Conservation (phyloP, 179 eudicot genomes). For the Corrigiola litoralis region DNA sequence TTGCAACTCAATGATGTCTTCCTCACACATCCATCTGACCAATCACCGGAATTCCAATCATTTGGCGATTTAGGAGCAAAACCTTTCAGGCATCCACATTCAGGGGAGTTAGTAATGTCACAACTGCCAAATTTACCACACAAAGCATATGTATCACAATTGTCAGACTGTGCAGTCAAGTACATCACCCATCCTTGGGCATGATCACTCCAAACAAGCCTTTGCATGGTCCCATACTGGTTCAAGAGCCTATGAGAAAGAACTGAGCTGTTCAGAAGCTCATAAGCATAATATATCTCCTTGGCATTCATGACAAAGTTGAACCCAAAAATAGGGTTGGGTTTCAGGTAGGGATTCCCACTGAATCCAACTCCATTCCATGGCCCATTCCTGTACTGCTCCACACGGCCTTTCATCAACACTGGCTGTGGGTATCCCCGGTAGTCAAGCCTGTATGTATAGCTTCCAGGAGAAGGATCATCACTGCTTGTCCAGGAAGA, state of each 20-base stretch:
- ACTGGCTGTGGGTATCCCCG: conserved; percentile 17
- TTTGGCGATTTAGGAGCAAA: conserved; percentile 8
- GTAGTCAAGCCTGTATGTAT: conserved; percentile 13
- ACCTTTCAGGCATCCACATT: conserved; percentile 18
- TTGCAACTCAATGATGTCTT: conserved; percentile 9
- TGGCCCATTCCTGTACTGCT: conserved; percentile 17
- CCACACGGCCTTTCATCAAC: conserved; percentile 10
- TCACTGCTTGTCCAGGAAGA: conserved; percentile 22
- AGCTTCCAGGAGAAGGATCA: conserved; percentile 19
- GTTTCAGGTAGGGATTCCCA: conserved; percentile 14
- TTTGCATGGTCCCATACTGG: conserved; percentile 11
- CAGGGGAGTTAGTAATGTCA: conserved; percentile 8
- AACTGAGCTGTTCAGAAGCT: conserved; percentile 12
- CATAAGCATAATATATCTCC: conserved; percentile 12
- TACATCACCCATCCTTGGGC: conserved; percentile 21
- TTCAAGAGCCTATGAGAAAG: conserved; percentile 18
- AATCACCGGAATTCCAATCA: conserved; percentile 8
- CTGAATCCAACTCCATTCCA: conserved; percentile 22
- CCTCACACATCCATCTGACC: conserved; percentile 21
- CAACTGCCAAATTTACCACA: conserved; percentile 23
- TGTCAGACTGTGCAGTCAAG: conserved; percentile 10
- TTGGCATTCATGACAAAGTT: conserved; percentile 16
- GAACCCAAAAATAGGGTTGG: conserved; percentile 9
- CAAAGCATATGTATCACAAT: conserved; percentile 21
- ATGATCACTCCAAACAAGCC: conserved; percentile 21